These are phyloP conservation scores for Fraxinus baroniana DNA, from an alignment of 305 asterid genomes.

Conservation along the genomic window DNA sequence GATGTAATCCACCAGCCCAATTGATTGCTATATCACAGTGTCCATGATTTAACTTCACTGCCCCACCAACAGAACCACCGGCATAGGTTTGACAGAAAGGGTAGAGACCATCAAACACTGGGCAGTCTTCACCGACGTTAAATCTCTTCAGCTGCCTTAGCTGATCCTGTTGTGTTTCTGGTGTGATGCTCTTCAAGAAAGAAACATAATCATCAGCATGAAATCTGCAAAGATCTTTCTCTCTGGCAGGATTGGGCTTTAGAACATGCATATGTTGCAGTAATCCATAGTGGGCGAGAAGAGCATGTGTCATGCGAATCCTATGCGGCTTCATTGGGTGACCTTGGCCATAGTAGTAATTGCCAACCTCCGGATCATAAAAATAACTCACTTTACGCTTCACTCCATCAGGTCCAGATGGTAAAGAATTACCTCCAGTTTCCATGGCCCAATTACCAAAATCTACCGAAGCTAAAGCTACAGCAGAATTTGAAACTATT, in stretches of 20 bases:
- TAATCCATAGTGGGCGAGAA: neutral
- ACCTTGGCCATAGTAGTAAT: neutral
- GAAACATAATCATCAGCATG: neutral
- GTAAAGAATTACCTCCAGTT: neutral
- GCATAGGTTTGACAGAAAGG: slow-evolving; percentile 55
- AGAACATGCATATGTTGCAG: neutral
- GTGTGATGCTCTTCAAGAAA: neutral
- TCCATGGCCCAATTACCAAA: neutral
- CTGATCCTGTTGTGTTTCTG: neutral
- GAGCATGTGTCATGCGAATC: neutral
- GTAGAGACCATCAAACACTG: neutral
- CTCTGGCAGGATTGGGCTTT: neutral
- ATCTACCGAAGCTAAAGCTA: neutral
- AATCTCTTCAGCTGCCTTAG: neutral
- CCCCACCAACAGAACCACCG: slow-evolving; percentile 67
- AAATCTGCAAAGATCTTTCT: neutral
- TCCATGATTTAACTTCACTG: slow-evolving; percentile 54
- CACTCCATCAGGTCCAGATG: neutral
- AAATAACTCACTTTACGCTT: neutral
- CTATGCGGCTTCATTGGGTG: neutral
- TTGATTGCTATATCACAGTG: slow-evolving; percentile 60
- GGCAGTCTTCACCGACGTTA: neutral
- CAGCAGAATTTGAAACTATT: neutral
- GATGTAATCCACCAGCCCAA: slow-evolving; percentile 69
- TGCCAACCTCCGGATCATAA: neutral